Conservation (phyloP, 2,329 filamentous ascomycete genomes). For the Calycina herbarum region DNA sequence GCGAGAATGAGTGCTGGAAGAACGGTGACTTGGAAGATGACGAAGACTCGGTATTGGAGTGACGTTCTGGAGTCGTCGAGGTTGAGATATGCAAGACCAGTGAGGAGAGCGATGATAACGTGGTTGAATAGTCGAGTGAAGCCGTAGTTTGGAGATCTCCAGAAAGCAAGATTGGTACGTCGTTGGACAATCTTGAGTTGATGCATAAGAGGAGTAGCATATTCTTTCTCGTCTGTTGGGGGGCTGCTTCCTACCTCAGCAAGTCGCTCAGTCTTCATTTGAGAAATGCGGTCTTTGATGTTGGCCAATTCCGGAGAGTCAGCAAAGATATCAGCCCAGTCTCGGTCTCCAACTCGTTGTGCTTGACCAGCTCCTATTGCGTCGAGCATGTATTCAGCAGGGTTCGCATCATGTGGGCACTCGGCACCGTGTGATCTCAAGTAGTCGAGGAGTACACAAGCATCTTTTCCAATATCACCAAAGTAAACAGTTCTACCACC, state of each 20-base stretch:
- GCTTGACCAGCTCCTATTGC: slow-evolving; percentile 64
- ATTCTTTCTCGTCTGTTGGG: slow-evolving; percentile 63
- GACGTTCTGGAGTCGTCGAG: slow-evolving; percentile 74
- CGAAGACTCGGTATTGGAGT: slow-evolving; percentile 83
- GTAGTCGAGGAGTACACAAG: slow-evolving; percentile 53
- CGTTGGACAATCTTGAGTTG: slow-evolving; percentile 75
- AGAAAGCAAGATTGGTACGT: slow-evolving; percentile 77
- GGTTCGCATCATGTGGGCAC: slow-evolving; percentile 54
- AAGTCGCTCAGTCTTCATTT: slow-evolving; percentile 54
- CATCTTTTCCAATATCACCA: slow-evolving; percentile 65
- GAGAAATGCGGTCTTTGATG: slow-evolving; percentile 54
- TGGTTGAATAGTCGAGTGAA: slow-evolving; percentile 88
- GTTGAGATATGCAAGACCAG: slow-evolving; percentile 76
- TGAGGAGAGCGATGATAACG: slow-evolving; percentile 73
- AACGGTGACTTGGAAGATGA: slow-evolving; percentile 87
- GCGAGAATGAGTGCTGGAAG: slow-evolving; percentile 80
- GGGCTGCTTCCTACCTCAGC: slow-evolving; percentile 43
- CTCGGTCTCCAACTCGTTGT: slow-evolving; percentile 59
- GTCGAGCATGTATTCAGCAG: slow-evolving; percentile 58
- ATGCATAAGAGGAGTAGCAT: slow-evolving; percentile 75
- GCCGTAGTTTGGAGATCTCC: slow-evolving; percentile 84
- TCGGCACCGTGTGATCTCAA: slow-evolving; percentile 47
- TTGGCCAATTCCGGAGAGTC: slow-evolving; percentile 57
- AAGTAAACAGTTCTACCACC: slow-evolving; percentile 69
- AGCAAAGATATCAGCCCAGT: slow-evolving; percentile 64